Base-by-base conservation (phyloP, 2,329 filamentous ascomycete species). In the Pseudogymnoascus sp. region DNA sequence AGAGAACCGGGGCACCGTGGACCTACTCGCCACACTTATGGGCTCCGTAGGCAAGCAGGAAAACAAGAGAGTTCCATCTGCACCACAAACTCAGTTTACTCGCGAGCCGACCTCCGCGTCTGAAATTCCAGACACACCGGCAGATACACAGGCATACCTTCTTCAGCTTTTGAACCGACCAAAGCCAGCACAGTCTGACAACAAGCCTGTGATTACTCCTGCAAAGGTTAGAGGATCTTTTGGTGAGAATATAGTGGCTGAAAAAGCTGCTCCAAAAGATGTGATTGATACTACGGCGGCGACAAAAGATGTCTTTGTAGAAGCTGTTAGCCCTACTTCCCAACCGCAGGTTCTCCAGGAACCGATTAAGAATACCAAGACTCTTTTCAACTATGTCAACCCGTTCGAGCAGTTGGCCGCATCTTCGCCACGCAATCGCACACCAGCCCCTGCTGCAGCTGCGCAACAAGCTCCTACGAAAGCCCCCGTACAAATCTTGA, bases 111-210 rank as follows among this genome's bases (percentile, higher is more conserved):
- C 49, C 28, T 33, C 28, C 5, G 49, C 9, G n/a, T 55, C 49
- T 18, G 49, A 55, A 33, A 67, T 58, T 55, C 64, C 67, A n/a
- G 68, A 68, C 59, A 66, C 67, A 40, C 77, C 83, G 21, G 81
- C 85, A 55, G 88, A 91, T 73, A 90, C 92, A 4, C 90, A 96
- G 75, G 88, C 93, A 66, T 90, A 95, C 71, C 81, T 99, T 58
- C 85, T 97, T 65, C 89, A 91, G 69, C 81, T 97, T 63, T 83
- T 99, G 66, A 95, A 92, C 71, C 87, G 89, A 59, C 87, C 89
- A 61, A 92, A 88, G 76, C 85, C 85, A 11, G 79, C 81, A 63
- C 85, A 88, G 73, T 79, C 77, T 58, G 83, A 86, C 16, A 61
- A 59, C 11, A 60, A 63, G 14, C 67, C 68, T 33, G 66, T 65